Base-by-base conservation (phyloP, 345 rosid species). In the Populus euphratica region DNA sequence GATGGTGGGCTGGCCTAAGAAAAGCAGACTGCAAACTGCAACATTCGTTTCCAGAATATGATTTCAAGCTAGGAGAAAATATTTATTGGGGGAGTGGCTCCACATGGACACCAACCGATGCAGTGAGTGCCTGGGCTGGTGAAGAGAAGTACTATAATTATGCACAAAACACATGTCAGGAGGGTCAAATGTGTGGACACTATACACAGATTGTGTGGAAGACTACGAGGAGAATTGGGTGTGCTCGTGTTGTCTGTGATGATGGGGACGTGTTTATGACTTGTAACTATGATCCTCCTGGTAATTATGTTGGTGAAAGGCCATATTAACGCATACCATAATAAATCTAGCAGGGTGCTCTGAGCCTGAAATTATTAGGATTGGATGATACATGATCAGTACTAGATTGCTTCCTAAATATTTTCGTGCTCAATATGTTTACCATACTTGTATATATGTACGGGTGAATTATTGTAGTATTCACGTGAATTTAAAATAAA, bases 201-300 rank as follows among this genome's bases (percentile, higher is more conserved):
- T 95, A 89, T 83, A 95, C 98, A 2, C 99, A 95, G 68, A 85
- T 93, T 36, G 91, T 93, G 73, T 95, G 99, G 99, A 86, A 82
- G 78, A 84, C 47, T 10, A 93, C 93, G 4, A 86, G 86, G 73
- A 85, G 82, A 70, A 73, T 95, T 62, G 98, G 98, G 6, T 93
- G 97, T 59, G 97, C 94, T 73, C 90, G 93, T 23, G 91, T 84
- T 63, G 89, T 90, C 50, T 95, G 99, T 70, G 86, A 89, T 35
- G 80, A 74, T 44, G 97, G 98, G 61, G 96, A 90, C 70, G 96
- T 91, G 76, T 93, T 95, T 77, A 95, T 93, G 88, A 93, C 97
- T 10, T 93, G 99, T 79, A 95, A 95, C 68, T 95, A 93, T 72
- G 91, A 93, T 74, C 99, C 98, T 43, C 88, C 86, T 0, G 99